Conservation (phyloP, 2,329 filamentous ascomycete genomes). For the Nemania sp. region DNA sequence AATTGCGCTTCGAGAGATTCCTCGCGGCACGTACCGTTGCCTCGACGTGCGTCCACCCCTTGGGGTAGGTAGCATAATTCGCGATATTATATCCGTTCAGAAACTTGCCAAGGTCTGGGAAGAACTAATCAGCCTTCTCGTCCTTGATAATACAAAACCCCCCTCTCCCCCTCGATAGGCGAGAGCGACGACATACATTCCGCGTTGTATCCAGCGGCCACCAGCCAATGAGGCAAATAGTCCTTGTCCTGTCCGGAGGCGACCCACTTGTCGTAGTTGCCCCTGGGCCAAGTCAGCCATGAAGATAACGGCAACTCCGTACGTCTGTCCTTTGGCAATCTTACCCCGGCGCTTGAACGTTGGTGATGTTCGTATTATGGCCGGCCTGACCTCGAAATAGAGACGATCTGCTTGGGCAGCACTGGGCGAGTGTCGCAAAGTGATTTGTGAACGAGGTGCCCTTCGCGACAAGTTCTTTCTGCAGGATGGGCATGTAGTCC, state of each 20-base stretch:
- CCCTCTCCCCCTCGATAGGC: conserved; percentile 29
- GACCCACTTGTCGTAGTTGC: conserved; percentile 48
- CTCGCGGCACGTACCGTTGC: background rate
- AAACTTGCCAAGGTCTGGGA: conserved; percentile 46
- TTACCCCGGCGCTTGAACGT: conserved; percentile 29
- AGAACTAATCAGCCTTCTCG: background rate
- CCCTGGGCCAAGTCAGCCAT: background rate
- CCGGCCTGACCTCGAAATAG: conserved; percentile 34
- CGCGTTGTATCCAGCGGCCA: conserved; percentile 48
- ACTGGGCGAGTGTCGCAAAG: conserved; percentile 35
- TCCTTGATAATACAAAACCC: background rate
- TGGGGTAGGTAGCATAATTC: conserved; percentile 45
- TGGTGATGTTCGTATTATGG: conserved; percentile 40
- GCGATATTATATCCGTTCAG: conserved; percentile 49
- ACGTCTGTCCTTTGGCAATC: background rate
- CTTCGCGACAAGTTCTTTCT: conserved; percentile 32
- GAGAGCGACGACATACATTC: conserved; percentile 40
- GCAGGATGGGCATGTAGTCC: conserved; percentile 26
- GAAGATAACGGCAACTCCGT: background rate
- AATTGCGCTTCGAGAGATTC: background rate
- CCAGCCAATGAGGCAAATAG: conserved; percentile 51
- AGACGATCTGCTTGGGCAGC: conserved; percentile 36
- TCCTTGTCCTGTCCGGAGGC: conserved; percentile 48
- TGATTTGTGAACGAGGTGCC: conserved; percentile 36
- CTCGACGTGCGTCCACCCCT: conserved; percentile 32